A percentile compares a stretch with the other conserved stretches of the same genome.
phyloP scores from a whole-genome alignment of 345 rosid species.

The Eutrema yunnanense region DNA sequence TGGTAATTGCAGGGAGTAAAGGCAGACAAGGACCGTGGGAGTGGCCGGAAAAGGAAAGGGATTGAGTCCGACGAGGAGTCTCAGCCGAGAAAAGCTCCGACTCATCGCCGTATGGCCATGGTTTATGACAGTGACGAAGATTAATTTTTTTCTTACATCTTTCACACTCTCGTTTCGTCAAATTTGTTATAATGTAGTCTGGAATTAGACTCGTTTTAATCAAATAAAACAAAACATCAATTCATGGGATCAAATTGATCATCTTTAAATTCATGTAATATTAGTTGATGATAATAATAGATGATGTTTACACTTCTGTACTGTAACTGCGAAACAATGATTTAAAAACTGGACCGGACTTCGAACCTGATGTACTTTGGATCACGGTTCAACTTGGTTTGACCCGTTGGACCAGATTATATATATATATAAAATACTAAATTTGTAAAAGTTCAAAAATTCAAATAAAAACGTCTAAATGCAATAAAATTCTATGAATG shows the following conservation, averaged over 20 bases:
- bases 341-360: no score
- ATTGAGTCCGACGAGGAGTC: conserved; percentile 92
- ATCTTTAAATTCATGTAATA: not conserved
- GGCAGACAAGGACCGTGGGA: conserved; percentile 48
- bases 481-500: no score
- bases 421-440: no score
- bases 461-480: no score
- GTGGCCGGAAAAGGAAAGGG: conserved; percentile 59
- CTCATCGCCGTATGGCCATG: conserved; percentile 80
- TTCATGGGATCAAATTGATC: not conserved
- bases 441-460: no score
- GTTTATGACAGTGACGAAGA: conserved; percentile 92
- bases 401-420: no score
- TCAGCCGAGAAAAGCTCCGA: conserved; percentile 64
- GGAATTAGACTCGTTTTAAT: conserved; percentile 4
- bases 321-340: no score
- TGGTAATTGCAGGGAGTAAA: conserved; percentile 49
- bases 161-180: not conserved
- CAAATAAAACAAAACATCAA: not conserved
- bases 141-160: not conserved
- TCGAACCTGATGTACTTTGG: no score
- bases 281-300: not conserved
- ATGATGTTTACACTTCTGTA: not conserved
- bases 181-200: conserved; percentile 3
- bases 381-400: no score